These are phyloP conservation scores for Lachancea sp. DNA, from an alignment of 805 yeast species.

Conservation along the genomic window DNA sequence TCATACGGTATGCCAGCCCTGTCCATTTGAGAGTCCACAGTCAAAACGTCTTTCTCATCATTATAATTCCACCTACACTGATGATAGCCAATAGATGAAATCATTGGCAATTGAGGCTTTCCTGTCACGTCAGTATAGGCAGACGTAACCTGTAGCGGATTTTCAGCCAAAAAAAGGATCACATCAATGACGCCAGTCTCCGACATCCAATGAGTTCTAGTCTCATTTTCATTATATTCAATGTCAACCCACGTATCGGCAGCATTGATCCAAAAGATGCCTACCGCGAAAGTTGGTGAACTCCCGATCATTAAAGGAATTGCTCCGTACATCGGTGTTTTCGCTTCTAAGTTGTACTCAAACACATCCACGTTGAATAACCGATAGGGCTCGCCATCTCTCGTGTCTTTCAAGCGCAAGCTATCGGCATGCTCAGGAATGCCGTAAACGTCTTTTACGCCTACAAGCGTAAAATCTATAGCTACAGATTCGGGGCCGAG, in stretches of 20 bases:
- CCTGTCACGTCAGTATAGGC: constrained; percentile 73
- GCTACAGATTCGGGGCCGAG: constrained; percentile 89
- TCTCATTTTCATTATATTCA: constrained; percentile 16
- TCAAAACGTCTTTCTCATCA: constrained; percentile 78
- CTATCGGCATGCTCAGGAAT: constrained; percentile 94
- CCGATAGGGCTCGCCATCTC: constrained; percentile 64
- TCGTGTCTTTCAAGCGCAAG: constrained; percentile 66
- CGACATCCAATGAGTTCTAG: constrained; percentile 82
- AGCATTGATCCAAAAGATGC: constrained; percentile 84
- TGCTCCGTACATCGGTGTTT: constrained; percentile 90
- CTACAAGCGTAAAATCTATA: constrained; percentile 61
- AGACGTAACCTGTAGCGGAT: constrained; percentile 49
- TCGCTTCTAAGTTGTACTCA: constrained; percentile 79
- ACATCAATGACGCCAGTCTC: constrained; percentile 83
- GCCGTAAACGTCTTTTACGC: constrained; percentile 70
- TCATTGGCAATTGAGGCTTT: constrained; percentile 60
- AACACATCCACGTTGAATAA: constrained; percentile 90
- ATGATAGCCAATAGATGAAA: constrained; percentile 82
- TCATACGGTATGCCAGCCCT: constrained; percentile 74
- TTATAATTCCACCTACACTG: constrained; percentile 98
- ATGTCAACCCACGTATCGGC: constrained; percentile 92
- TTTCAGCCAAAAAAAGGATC: constrained; percentile 49
- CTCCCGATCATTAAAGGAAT: constrained; percentile 82
- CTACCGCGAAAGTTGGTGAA: constrained; percentile 52
- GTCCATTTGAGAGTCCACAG: constrained; percentile 65